Percentiles rank a stretch among this genome's conserved stretches.
Conservation (phyloP, 179 eudicot species). For the Sideroxylon spinosum region DNA sequence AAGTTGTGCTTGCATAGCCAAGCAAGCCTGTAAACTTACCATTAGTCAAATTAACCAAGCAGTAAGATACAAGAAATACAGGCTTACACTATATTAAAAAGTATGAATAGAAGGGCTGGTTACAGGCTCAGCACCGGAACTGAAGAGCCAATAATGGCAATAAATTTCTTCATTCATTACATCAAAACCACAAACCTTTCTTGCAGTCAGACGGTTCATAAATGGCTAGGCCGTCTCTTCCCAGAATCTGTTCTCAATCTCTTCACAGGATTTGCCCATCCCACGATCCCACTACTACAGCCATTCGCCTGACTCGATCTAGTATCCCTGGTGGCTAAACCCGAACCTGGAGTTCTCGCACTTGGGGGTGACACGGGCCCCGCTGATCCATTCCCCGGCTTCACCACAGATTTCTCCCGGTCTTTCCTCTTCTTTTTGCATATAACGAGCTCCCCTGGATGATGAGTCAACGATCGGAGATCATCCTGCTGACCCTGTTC, state of each 20-base stretch:
- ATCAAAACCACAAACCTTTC: constrained; percentile 21
- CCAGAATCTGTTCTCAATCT: constrained; percentile 81
- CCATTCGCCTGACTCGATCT: constrained; percentile 38
- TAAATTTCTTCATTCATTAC: constrained; percentile 18
- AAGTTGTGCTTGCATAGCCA: background rate
- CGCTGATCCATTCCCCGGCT: constrained; percentile 53
- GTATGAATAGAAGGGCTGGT: background rate
- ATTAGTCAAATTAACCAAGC: background rate
- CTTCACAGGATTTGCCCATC: constrained; percentile 98
- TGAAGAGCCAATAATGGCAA: background rate
- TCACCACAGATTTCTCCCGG: constrained; percentile 58
- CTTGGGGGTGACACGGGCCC: constrained; percentile 85
- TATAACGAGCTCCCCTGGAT: constrained; percentile 89
- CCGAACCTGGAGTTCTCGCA: constrained; percentile 48
- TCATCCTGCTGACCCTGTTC: constrained; percentile 48
- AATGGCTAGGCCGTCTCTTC: constrained; percentile 73
- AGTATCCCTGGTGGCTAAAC: constrained; percentile 36
- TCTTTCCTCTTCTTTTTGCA: constrained; percentile 96
- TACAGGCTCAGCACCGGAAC: constrained; percentile 20
- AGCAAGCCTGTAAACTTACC: background rate
- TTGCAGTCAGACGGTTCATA: constrained; percentile 30
- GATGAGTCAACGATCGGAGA: constrained; percentile 52
- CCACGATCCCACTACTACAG: constrained; percentile 52
- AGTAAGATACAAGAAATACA: background rate
- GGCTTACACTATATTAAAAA: constrained; percentile 9